Evolutionary conservation across 495 filamentous ascomycete genomes (phyloP).

Genomic region (Rusavskia elegans): DNA sequence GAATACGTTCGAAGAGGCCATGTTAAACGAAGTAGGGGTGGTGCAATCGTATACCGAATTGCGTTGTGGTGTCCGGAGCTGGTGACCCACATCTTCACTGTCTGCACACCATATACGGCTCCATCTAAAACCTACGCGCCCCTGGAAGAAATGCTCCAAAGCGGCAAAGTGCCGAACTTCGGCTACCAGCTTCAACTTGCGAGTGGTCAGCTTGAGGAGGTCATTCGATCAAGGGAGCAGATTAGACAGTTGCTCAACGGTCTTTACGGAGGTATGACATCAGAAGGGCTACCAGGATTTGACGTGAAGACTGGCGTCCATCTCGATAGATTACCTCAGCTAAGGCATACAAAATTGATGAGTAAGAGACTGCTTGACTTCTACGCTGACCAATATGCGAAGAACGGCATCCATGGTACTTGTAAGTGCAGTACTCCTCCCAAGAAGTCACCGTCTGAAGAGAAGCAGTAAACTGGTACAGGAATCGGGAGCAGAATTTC

Average conservation of each 20-base stretch:
- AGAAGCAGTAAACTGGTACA: constrained; percentile 62
- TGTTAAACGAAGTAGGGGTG: constrained; percentile 25
- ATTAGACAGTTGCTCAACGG: constrained; percentile 52
- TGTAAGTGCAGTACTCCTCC: constrained; percentile 27
- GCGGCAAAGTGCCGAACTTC: constrained; percentile 47
- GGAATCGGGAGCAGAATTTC: constrained; percentile 51
- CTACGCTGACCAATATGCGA: constrained; percentile 53
- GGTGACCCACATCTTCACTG: constrained; percentile 52
- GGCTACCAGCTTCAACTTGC: constrained; percentile 70
- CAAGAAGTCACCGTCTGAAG: not conserved
- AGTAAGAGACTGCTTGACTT: constrained; percentile 50
- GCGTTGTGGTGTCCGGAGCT: constrained; percentile 57
- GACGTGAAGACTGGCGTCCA: constrained; percentile 38
- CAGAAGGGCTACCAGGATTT: constrained; percentile 37
- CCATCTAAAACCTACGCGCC: constrained; percentile 32
- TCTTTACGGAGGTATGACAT: constrained; percentile 47
- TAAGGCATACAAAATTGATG: constrained; percentile 38
- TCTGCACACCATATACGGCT: constrained; percentile 60
- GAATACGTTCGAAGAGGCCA: not conserved
- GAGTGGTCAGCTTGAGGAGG: constrained; percentile 45
- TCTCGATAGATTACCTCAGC: constrained; percentile 31
- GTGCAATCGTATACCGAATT: constrained; percentile 41
- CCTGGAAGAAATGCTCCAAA: constrained; percentile 37
- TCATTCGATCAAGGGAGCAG: constrained; percentile 35
- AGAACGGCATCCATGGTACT: constrained; percentile 60